Conservation (phyloP, 1,284 basidiomycete genomes). For the Termitomyces sp. region DNA sequence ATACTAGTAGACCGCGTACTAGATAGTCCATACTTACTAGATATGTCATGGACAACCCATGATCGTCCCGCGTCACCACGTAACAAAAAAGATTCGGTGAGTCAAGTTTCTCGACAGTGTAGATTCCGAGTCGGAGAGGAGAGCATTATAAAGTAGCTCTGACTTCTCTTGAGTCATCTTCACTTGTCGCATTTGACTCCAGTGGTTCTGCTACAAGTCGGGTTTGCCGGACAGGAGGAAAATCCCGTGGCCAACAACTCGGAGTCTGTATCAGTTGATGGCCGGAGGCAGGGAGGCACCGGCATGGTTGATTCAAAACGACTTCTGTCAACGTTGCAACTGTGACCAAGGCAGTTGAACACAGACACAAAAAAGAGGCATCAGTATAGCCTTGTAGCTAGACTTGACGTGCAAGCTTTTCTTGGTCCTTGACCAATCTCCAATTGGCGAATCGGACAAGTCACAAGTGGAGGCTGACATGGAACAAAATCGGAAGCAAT, state of each 20-base stretch:
- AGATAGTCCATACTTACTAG: background rate
- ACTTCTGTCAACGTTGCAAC: background rate
- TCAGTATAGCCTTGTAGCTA: background rate
- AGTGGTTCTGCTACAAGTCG: background rate
- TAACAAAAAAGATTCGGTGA: no score
- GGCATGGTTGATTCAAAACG: background rate
- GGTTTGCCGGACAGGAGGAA: background rate
- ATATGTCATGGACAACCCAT: no score
- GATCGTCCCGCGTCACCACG: background rate
- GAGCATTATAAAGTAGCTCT: no score
- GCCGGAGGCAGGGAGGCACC: background rate
- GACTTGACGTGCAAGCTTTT: background rate
- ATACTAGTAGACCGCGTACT: background rate
- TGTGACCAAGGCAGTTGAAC: no score
- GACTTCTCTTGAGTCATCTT: background rate
- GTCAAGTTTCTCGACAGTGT: no score
- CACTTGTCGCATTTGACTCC: background rate
- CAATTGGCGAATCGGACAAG: no score
- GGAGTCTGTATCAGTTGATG: background rate
- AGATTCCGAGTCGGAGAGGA: no score
- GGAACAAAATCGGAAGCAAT: background rate
- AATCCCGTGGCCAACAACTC: background rate
- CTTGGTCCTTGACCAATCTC: no score
- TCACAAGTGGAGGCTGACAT: slow-evolving; percentile 10
- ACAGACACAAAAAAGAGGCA: background rate